Conservation (phyloP, 2,329 filamentous ascomycete genomes). For the Penicillium crustosum region DNA sequence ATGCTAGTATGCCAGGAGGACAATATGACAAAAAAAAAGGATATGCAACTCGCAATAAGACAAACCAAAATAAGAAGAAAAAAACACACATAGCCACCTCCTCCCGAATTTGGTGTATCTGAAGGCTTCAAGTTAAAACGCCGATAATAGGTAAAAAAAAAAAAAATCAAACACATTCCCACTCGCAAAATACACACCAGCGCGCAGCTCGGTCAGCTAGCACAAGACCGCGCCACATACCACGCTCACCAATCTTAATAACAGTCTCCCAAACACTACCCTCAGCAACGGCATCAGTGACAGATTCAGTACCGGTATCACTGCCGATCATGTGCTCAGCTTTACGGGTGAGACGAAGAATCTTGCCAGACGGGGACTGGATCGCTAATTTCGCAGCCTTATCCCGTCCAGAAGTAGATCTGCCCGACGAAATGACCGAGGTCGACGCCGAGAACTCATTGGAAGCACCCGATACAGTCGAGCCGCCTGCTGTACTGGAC, state of each 20-base stretch:
- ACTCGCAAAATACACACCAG: constrained; percentile 70
- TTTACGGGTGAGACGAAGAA: constrained; percentile 64
- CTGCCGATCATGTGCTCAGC: constrained; percentile 46
- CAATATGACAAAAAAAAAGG: constrained; percentile 2
- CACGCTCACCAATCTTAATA: constrained; percentile 65
- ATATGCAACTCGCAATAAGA: constrained; percentile 9
- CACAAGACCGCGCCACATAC: constrained; percentile 63
- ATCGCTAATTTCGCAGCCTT: constrained; percentile 97
- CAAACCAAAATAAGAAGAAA: constrained; percentile 3
- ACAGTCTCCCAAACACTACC: constrained; percentile 66
- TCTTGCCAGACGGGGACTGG: constrained; percentile 91
- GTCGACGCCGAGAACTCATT: constrained; percentile 45
- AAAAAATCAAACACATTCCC: constrained; percentile 57
- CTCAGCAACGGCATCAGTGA: constrained; percentile 44
- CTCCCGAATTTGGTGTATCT: neutral
- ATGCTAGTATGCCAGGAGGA: constrained; percentile 23
- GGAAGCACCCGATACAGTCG: constrained; percentile 49
- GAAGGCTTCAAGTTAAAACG: constrained; percentile 5
- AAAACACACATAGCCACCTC: neutral
- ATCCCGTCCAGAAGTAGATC: constrained; percentile 41
- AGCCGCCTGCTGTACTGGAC: constrained; percentile 54
- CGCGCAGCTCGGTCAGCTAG: constrained; percentile 64
- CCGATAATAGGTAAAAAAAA: constrained; percentile 5
- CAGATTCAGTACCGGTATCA: constrained; percentile 32
- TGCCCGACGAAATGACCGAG: constrained; percentile 56